Evolutionary conservation across 306 rosid genomes (phyloP).

Genomic region (Calophaca sinica): DNA sequence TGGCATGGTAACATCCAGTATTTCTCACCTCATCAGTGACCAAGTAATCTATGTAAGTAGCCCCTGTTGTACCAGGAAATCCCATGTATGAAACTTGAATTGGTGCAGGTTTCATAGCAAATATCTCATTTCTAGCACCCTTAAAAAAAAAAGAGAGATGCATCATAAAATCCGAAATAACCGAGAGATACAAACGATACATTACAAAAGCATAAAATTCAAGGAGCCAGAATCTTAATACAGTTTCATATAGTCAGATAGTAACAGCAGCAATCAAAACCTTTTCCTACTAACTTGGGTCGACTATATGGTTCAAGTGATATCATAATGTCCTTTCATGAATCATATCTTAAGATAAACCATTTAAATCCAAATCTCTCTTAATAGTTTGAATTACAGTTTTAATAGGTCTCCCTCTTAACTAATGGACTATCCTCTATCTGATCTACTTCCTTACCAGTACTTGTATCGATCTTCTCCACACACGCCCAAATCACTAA

Average conservation of each 20-base stretch:
- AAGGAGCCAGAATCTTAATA: neutral
- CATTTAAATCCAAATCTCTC: neutral
- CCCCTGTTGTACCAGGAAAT: constrained; percentile 98
- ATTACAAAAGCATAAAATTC: neutral
- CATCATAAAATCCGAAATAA: constrained; percentile 33
- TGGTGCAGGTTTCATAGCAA: constrained; percentile 95
- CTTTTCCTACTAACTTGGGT: neutral
- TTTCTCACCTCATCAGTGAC: constrained; percentile 88
- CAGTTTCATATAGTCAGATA: constrained; percentile 10
- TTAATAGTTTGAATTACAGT: constrained; percentile 2
- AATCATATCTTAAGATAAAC: neutral
- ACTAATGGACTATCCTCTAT: neutral
- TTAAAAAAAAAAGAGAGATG: constrained; percentile 45
- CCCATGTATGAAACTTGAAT: constrained; percentile 99
- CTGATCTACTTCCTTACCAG: neutral
- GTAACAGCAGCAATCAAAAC: neutral
- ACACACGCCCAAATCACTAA: neutral
- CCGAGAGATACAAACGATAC: neutral
- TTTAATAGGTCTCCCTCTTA: constrained; percentile 2
- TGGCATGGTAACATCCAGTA: neutral
- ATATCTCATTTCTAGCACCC: constrained; percentile 99
- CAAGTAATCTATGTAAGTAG: constrained; percentile 83
- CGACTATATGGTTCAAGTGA: neutral
- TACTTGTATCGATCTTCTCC: neutral
- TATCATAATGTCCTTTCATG: neutral